These are phyloP conservation scores for Fonsecaea multimorphosa DNA, from an alignment of 2,329 filamentous ascomycete genomes.

Conservation along the genomic window DNA sequence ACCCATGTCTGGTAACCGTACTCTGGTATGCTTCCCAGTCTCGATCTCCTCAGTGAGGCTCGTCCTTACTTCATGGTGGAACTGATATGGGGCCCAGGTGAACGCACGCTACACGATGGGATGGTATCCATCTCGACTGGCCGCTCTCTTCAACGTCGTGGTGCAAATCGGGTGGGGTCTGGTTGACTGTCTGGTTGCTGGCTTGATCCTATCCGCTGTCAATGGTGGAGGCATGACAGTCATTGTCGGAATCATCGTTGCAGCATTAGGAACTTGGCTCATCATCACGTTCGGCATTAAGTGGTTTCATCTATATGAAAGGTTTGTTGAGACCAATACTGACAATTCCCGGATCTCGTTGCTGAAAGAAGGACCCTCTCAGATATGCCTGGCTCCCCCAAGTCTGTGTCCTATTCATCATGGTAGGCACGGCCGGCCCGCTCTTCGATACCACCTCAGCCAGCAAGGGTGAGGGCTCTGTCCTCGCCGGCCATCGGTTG, in stretches of 20 bases:
- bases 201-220: conserved; percentile 52
- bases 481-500: conserved; percentile 6
- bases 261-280: conserved; percentile 44
- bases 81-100: conserved; percentile 2
- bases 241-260: conserved; percentile 48
- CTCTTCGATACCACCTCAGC: conserved; percentile 14
- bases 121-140: conserved; percentile 69
- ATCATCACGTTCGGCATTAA: conserved; percentile 51
- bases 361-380: neutral
- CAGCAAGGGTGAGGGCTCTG: neutral
- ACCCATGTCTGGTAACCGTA: conserved; percentile 65
- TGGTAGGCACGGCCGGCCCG: conserved; percentile 20
- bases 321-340: neutral
- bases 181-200: conserved; percentile 46
- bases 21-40: conserved; percentile 61
- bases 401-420: conserved; percentile 22
- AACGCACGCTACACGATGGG: conserved; percentile 64
- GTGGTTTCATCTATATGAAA: conserved; percentile 52
- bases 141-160: conserved; percentile 67
- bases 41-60: neutral
- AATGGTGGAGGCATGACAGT: conserved; percentile 48
- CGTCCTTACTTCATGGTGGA: neutral
- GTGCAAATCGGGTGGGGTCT: conserved; percentile 64
- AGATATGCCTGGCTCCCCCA: conserved; percentile 47
- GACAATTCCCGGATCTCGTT: neutral